phyloP scores from a whole-genome alignment of 2,329 filamentous ascomycete genomes.

The Aureobasidium sp. region DNA sequence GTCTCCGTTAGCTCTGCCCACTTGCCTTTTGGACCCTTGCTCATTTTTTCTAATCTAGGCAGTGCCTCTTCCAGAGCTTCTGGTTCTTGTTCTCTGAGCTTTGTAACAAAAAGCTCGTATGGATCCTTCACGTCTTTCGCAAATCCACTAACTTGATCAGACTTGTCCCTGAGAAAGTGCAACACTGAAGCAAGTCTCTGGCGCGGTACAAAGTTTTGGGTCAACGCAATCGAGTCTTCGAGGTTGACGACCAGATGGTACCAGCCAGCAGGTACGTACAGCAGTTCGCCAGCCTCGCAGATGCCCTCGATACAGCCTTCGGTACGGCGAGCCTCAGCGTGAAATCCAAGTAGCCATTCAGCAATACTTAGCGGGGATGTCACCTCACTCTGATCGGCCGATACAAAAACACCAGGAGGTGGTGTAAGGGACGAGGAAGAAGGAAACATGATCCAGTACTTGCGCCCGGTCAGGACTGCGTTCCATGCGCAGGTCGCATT shows the following conservation, averaged over 20 bases:
- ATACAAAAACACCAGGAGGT: constrained; percentile 86
- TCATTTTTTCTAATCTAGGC: constrained; percentile 54
- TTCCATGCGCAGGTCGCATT: constrained; percentile 81
- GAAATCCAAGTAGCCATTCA: constrained; percentile 91
- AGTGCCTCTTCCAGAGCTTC: constrained; percentile 59
- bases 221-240: constrained; percentile 73
- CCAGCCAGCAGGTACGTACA: constrained; percentile 92
- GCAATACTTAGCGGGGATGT: constrained; percentile 90
- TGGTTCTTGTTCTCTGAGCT: constrained; percentile 55
- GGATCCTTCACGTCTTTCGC: constrained; percentile 60
- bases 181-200: constrained; percentile 67
- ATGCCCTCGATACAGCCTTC: constrained; percentile 79
- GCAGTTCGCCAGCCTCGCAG: constrained; percentile 72
- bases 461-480: constrained; percentile 77
- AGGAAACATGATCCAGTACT: constrained; percentile 99
- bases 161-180: constrained; percentile 70
- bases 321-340: constrained; percentile 66
- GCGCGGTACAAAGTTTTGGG: constrained; percentile 85
- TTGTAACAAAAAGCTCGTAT: constrained; percentile 64
- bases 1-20: constrained; percentile 72
- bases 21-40: constrained; percentile 62
- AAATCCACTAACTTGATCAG: constrained; percentile 84
- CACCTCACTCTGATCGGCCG: constrained; percentile 81
- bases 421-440: constrained; percentile 52
- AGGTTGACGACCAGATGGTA: constrained; percentile 95